Percentiles rank a stretch among this genome's conserved stretches.
phyloP scores from a whole-genome alignment of 768 basidiomycete species.

The Naganishia kalamii region DNA sequence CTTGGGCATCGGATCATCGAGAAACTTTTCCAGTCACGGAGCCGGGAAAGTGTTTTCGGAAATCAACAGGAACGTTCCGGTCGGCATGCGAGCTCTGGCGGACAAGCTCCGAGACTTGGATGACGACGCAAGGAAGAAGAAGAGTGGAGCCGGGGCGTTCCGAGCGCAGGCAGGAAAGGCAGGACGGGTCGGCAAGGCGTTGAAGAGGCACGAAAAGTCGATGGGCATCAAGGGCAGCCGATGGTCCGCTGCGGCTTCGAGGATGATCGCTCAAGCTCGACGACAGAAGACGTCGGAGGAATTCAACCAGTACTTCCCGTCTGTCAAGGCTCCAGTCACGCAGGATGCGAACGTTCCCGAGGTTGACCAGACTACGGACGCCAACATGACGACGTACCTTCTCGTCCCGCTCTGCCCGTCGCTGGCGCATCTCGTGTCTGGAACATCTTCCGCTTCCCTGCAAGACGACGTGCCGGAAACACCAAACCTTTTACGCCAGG shows the following conservation, averaged over 20 bases:
- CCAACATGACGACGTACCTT: slow-evolving; percentile 16
- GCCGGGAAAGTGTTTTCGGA: slow-evolving; percentile 2
- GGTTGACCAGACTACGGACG: not conserved
- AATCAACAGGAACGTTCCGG: slow-evolving; percentile 10
- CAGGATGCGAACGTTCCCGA: not conserved
- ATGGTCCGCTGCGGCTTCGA: not conserved
- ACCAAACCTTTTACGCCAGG: not conserved
- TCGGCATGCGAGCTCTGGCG: slow-evolving; percentile 18
- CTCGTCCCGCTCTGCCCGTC: slow-evolving; percentile 16
- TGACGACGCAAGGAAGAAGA: slow-evolving; percentile 2
- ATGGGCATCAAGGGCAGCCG: slow-evolving; percentile 15
- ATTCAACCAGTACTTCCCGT: slow-evolving; percentile 8
- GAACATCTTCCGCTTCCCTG: not conserved
- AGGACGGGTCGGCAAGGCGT: not conserved
- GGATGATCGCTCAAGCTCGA: not conserved
- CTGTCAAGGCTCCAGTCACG: not conserved
- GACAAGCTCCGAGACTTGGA: slow-evolving; percentile 11
- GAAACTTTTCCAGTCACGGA: slow-evolving; percentile 19
- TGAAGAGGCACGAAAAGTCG: slow-evolving; percentile 17
- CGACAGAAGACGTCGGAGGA: not conserved
- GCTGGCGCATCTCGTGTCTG: slow-evolving; percentile 14
- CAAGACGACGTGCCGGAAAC: not conserved
- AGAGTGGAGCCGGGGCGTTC: not conserved
- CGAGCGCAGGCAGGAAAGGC: not conserved
- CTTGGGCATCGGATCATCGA: slow-evolving; percentile 13